phyloP scores from a whole-genome alignment of 192 early-diverging fungal genomes.

The Phlyctochytrium bullatum region DNA sequence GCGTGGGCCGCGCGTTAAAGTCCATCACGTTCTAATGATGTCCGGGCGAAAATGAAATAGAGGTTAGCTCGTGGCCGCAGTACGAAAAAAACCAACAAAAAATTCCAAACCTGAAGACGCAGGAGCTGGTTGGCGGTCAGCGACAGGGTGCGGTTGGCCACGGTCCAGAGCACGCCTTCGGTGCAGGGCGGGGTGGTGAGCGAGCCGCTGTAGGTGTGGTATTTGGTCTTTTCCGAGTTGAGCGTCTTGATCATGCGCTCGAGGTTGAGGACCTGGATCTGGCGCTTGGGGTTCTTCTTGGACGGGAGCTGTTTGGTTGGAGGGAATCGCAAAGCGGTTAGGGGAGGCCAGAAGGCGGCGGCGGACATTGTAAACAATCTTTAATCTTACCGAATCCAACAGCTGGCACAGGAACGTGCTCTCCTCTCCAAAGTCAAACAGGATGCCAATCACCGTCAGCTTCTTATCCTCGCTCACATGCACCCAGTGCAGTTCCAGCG shows the following conservation, averaged over 20 bases:
- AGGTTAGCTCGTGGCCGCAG: too few relatives aligned
- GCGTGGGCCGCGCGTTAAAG: too few relatives aligned
- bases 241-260: neutral
- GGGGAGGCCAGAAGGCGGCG: neutral
- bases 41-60: too few relatives aligned
- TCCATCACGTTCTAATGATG: too few relatives aligned
- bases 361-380: too few relatives aligned
- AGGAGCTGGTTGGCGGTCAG: too few relatives aligned
- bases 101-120: too few relatives aligned
- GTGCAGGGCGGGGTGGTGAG: conserved; percentile 66
- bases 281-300: conserved; percentile 4
- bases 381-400: too few relatives aligned
- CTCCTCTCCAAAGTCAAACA: conserved; percentile 38
- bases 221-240: conserved; percentile 1
- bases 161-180: conserved; percentile 57
- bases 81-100: too few relatives aligned
- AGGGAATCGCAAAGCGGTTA: too few relatives aligned
- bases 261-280: conserved; percentile 20
- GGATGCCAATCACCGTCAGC: conserved; percentile 47
- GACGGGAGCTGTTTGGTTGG: conserved; percentile 3
- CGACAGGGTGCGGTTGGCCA: too few relatives aligned
- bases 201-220: conserved; percentile 47
- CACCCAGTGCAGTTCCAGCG: conserved; percentile 52
- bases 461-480: conserved; percentile 36
- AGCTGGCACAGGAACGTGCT: conserved; percentile 28